Conservation (phyloP, 225 moss, liverwort and hornwort genomes). For the Pseudoscleropodium purum region DNA sequence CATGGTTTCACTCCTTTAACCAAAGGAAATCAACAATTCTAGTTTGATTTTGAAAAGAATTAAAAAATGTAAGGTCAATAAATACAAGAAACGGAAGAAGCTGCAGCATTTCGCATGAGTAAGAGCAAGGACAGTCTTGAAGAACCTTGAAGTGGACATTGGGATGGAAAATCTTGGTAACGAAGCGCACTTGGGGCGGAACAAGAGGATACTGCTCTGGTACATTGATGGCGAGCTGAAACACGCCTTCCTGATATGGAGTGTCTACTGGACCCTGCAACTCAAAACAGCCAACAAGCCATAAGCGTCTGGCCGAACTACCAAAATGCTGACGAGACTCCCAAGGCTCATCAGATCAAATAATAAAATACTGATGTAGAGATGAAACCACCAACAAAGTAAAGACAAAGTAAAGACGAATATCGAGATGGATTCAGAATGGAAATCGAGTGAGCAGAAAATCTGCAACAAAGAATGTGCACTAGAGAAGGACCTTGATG, state of each 20-base stretch:
- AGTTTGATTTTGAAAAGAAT: background rate
- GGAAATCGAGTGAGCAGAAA: background rate
- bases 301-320: background rate
- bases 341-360: background rate
- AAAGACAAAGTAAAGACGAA: background rate
- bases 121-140: background rate
- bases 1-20: background rate
- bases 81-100: background rate
- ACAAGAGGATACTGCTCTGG: slow-evolving; percentile 99
- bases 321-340: background rate
- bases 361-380: background rate
- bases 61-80: background rate
- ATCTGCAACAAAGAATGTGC: background rate
- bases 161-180: slow-evolving; percentile 93
- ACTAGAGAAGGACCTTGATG: slow-evolving; percentile 47
- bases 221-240: slow-evolving; percentile 93
- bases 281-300: background rate
- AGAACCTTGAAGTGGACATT: slow-evolving; percentile 98
- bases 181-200: slow-evolving; percentile 97
- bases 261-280: slow-evolving; percentile 90
- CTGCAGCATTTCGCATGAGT: background rate
- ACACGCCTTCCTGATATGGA: slow-evolving; percentile 93
- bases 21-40: background rate
- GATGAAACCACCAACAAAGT: background rate
- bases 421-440: background rate